Evolutionary conservation across 768 basidiomycete species (phyloP).

Genomic region (Tylopilus balloui): DNA sequence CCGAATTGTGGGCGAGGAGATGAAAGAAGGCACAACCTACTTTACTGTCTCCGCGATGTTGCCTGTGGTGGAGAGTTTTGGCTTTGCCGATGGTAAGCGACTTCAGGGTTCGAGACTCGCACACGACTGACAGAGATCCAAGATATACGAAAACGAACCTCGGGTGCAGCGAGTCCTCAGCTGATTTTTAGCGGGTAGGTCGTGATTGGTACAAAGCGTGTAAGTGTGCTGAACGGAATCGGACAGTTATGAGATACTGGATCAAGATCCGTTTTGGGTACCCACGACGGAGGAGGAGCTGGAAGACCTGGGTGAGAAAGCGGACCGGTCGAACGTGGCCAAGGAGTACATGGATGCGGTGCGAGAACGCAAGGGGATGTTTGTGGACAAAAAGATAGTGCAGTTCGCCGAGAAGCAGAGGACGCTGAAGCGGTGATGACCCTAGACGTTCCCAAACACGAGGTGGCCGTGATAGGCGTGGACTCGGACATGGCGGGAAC

Average conservation of each 20-base stretch:
- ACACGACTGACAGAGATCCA: constrained; percentile 9
- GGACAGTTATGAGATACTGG: constrained; percentile 82
- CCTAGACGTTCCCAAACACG: not conserved
- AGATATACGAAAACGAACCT: constrained; percentile 96
- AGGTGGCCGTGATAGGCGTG: not conserved
- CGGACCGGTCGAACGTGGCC: constrained; percentile 90
- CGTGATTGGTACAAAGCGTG: not conserved
- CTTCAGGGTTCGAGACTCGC: not conserved
- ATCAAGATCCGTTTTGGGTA: constrained; percentile 96
- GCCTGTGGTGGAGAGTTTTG: constrained; percentile 96
- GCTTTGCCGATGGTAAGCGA: constrained; percentile 86
- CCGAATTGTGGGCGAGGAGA: constrained; percentile 91
- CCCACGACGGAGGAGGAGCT: constrained; percentile 95
- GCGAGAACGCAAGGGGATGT: constrained; percentile 90
- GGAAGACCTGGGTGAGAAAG: constrained; percentile 95
- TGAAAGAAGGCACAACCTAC: constrained; percentile 96
- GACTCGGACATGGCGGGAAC: constrained; percentile 5
- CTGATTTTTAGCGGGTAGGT: constrained; percentile 91
- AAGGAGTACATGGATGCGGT: constrained; percentile 90
- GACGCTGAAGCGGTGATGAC: constrained; percentile 60
- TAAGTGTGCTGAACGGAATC: constrained; percentile 15
- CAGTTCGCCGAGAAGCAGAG: constrained; percentile 97
- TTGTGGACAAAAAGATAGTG: constrained; percentile 91
- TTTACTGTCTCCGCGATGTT: constrained; percentile 88
- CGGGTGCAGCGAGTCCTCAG: constrained; percentile 96